A percentile compares a stretch with the other conserved stretches of the same genome.
phyloP scores from a whole-genome alignment of 169 alveolate genomes.

The Cystoisospora suis region DNA sequence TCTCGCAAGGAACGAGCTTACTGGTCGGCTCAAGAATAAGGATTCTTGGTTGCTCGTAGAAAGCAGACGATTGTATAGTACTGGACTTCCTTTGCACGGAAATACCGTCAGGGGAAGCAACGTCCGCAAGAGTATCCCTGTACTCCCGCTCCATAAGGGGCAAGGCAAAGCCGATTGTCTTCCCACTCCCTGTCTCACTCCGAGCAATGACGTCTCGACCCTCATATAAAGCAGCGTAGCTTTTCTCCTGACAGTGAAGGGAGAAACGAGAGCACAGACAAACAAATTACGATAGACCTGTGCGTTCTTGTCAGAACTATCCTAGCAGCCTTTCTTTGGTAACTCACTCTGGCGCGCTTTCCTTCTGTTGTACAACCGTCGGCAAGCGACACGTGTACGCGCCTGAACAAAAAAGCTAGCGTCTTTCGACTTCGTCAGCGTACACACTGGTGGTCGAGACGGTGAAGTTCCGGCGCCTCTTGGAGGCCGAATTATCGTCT shows the following conservation, averaged over 20 bases:
- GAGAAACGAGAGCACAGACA: background rate
- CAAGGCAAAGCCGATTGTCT: constrained; percentile 92
- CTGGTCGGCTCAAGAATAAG: constrained; percentile 16
- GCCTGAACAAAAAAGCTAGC: too few relatives aligned
- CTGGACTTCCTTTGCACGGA: background rate
- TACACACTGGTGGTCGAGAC: too few relatives aligned
- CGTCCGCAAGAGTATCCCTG: background rate
- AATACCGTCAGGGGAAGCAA: background rate
- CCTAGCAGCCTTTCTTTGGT: too few relatives aligned
- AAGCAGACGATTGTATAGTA: background rate
- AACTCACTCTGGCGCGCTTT: too few relatives aligned
- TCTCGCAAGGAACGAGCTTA: background rate
- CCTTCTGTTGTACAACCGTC: too few relatives aligned
- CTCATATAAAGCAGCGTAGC: constrained; percentile 88
- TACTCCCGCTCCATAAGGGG: constrained; percentile 91
- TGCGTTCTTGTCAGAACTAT: too few relatives aligned
- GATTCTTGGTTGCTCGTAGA: constrained; percentile 14
- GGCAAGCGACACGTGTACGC: too few relatives aligned
- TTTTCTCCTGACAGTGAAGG: constrained; percentile 77
- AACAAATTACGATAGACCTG: too few relatives aligned
- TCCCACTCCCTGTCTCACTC: constrained; percentile 99
- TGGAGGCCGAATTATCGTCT: too few relatives aligned
- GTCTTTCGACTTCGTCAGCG: too few relatives aligned
- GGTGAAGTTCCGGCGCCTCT: too few relatives aligned
- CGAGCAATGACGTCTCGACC: constrained; percentile 96